phyloP scores from a whole-genome alignment of 2,329 filamentous ascomycete species.

The Colletotrichum neosansevieriae region DNA sequence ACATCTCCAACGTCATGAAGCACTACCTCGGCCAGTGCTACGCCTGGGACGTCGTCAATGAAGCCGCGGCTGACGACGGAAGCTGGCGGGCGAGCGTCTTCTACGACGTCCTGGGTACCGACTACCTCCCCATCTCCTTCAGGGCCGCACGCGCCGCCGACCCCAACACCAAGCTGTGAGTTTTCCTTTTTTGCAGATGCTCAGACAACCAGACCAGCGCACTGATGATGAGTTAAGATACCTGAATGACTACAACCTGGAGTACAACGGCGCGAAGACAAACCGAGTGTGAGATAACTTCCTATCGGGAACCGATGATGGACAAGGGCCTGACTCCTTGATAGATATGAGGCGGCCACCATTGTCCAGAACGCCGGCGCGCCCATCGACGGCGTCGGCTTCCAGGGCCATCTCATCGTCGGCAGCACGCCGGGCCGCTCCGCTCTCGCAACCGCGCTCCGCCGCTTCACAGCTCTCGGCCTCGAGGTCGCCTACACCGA shows the following conservation, averaged over 20 bases:
- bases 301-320: no score
- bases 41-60: constrained; percentile 66
- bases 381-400: constrained; percentile 65
- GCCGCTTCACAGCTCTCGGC: constrained; percentile 62
- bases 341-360: constrained; percentile 47
- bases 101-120: constrained; percentile 60
- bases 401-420: constrained; percentile 64
- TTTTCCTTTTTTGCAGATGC: not conserved
- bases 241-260: constrained; percentile 72
- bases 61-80: constrained; percentile 59
- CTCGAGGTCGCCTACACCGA: constrained; percentile 73
- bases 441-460: constrained; percentile 58
- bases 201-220: not conserved
- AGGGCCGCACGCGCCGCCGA: constrained; percentile 58
- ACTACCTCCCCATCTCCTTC: constrained; percentile 65
- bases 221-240: constrained; percentile 50
- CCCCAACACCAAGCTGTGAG: constrained; percentile 61
- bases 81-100: constrained; percentile 60
- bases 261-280: constrained; percentile 53
- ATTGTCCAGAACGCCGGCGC: constrained; percentile 53
- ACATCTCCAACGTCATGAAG: constrained; percentile 59
- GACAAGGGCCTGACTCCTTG: no score
- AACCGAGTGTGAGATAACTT: constrained; percentile 44
- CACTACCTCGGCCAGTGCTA: constrained; percentile 61
- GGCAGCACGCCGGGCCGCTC: constrained; percentile 58